These are phyloP conservation scores for Hygrocybe coccinea DNA, from an alignment of 768 basidiomycete genomes.

Conservation along the genomic window DNA sequence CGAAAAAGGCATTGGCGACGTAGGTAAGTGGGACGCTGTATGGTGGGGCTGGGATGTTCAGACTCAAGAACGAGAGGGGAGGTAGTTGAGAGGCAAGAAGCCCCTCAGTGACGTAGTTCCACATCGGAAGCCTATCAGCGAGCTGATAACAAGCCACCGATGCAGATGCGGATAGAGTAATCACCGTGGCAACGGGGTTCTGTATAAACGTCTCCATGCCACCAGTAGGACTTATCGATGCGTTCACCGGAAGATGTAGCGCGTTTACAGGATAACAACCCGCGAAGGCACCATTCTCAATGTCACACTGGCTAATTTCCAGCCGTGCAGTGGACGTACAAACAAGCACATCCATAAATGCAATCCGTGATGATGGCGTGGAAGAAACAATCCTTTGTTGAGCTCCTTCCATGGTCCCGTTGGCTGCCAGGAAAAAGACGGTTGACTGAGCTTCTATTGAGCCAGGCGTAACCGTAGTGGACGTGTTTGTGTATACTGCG, in stretches of 20 bases:
- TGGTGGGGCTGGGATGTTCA: not conserved
- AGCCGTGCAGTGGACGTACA: not conserved
- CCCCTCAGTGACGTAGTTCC: not conserved
- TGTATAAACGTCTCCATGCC: not conserved
- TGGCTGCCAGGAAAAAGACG: constrained; percentile 1
- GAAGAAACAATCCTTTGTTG: not conserved
- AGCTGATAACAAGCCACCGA: not conserved
- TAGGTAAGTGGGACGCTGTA: not conserved
- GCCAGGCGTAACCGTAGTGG: not conserved
- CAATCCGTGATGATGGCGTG: not conserved
- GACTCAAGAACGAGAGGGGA: constrained; percentile 1
- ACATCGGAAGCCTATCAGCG: not conserved
- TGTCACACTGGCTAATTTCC: not conserved
- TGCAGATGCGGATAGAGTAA: not conserved
- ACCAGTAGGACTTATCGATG: not conserved
- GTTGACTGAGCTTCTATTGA: not conserved
- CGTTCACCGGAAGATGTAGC: no score
- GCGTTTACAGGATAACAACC: not conserved
- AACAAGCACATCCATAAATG: not conserved
- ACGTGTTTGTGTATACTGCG: not conserved
- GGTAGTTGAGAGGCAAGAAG: not conserved
- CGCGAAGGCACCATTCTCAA: not conserved
- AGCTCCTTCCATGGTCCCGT: constrained; percentile 3
- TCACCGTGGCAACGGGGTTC: not conserved
- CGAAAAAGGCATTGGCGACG: not conserved